Percentiles rank a stretch among this genome's conserved stretches.
Evolutionary conservation across 306 rosid genomes (phyloP).

Genomic region (Malus fusca): DNA sequence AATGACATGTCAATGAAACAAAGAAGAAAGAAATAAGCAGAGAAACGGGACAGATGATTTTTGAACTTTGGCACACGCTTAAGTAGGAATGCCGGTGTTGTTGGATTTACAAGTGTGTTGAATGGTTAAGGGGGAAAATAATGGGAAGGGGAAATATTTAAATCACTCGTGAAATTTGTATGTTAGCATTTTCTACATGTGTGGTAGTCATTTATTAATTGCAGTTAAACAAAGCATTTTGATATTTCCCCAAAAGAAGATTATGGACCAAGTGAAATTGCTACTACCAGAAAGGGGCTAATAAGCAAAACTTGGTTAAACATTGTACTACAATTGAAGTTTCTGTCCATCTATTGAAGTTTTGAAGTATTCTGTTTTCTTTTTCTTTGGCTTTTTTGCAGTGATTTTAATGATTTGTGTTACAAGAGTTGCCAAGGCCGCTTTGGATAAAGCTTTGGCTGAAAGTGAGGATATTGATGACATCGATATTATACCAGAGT

Average conservation of each 20-base stretch:
- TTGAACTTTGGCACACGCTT: background rate
- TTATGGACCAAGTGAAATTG: background rate
- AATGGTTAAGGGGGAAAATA: background rate
- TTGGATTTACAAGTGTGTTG: background rate
- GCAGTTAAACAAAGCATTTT: background rate
- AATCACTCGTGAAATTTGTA: background rate
- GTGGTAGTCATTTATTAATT: background rate
- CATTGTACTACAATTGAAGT: background rate
- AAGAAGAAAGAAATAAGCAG: background rate
- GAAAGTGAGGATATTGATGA: constrained; percentile 46
- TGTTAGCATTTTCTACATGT: background rate
- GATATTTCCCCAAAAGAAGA: background rate
- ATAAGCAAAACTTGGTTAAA: background rate
- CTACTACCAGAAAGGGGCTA: background rate
- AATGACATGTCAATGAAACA: background rate
- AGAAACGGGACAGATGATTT: background rate
- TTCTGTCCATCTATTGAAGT: background rate
- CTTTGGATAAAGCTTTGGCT: constrained; percentile 82
- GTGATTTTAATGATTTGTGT: constrained; percentile 63
- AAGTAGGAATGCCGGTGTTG: background rate
- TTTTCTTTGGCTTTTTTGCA: constrained; percentile 34
- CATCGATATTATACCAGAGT: constrained; percentile 24
- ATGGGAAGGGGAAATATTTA: background rate
- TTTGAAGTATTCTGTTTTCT: background rate
- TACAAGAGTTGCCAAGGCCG: constrained; percentile 72